phyloP scores from a whole-genome alignment of 1,284 basidiomycete species.

The Lignosus rhinocerotis region DNA sequence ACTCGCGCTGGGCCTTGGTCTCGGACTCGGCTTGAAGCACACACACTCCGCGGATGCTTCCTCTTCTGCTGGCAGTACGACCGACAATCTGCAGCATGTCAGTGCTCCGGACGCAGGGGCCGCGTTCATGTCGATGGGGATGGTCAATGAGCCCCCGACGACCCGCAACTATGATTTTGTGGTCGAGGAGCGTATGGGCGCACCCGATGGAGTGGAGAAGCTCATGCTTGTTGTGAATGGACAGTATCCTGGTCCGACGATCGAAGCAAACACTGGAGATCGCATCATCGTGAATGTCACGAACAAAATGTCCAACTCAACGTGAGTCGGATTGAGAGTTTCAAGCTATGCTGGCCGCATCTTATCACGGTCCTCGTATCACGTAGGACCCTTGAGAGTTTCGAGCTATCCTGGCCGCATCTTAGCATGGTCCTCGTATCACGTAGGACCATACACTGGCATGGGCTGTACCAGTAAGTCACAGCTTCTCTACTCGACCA shows the following conservation, averaged over 20 bases:
- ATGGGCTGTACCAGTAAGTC: constrained; percentile 40
- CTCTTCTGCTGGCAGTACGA: constrained; percentile 17
- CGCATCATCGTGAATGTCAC: constrained; percentile 42
- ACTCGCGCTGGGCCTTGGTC: constrained; percentile 37
- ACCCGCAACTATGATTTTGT: constrained; percentile 40
- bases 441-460: constrained; percentile 43
- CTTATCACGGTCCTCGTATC: not conserved
- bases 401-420: not conserved
- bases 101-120: constrained; percentile 23
- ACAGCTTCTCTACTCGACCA: not conserved
- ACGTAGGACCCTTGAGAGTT: constrained; percentile 22
- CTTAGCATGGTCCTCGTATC: not conserved
- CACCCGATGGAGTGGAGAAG: constrained; percentile 40
- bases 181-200: constrained; percentile 31
- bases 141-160: constrained; percentile 30
- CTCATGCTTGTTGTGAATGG: constrained; percentile 49
- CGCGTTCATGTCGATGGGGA: constrained; percentile 30
- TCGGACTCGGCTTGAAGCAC: constrained; percentile 42
- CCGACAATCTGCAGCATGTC: constrained; percentile 11
- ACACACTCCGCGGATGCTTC: constrained; percentile 9
- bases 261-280: constrained; percentile 50
- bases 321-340: constrained; percentile 20
- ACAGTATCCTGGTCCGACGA: constrained; percentile 47
- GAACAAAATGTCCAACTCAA: constrained; percentile 39
- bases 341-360: not conserved